Conservation (phyloP, 805 yeast genomes). For the Grigorovia jiainica region DNA sequence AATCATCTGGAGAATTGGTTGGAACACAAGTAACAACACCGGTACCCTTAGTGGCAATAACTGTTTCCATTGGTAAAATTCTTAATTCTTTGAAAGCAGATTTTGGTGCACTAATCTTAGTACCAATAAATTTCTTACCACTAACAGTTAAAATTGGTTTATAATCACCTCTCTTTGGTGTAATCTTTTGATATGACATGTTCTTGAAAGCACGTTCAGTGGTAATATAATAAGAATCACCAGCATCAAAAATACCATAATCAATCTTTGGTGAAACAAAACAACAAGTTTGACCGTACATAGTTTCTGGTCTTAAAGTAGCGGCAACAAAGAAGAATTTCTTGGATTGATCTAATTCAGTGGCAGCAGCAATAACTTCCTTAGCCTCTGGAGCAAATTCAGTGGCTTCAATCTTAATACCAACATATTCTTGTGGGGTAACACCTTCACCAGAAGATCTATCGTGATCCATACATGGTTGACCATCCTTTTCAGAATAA, state of each 20-base stretch:
- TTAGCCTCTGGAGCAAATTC: conserved; percentile 42
- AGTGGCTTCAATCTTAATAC: conserved; percentile 74
- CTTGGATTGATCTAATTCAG: conserved; percentile 39
- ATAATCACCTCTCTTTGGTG: conserved; percentile 79
- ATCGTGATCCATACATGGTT: conserved; percentile 99
- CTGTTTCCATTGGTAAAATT: conserved; percentile 95
- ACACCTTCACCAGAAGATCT: conserved; percentile 96
- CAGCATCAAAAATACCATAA: conserved; percentile 86
- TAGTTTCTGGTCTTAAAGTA: conserved; percentile 95
- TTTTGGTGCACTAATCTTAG: conserved; percentile 78
- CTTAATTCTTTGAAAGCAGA: conserved; percentile 61
- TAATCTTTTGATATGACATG: conserved; percentile 90
- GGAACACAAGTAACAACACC: conserved; percentile 99
- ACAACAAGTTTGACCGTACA: conserved; percentile 98
- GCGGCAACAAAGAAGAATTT: conserved; percentile 86
- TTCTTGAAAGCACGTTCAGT: conserved; percentile 95
- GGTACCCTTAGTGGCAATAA: conserved; percentile 90
- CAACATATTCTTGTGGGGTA: conserved; percentile 91
- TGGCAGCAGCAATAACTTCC: conserved; percentile 23
- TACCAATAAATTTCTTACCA: conserved; percentile 75
- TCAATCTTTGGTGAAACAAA: conserved; percentile 91
- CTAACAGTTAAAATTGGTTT: conserved; percentile 46
- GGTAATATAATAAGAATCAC: conserved; percentile 65
- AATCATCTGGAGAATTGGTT: conserved; percentile 98
- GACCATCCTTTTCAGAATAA: conserved; percentile 96